A percentile compares a stretch with the other conserved stretches of the same genome.
Evolutionary conservation across 164 flowering plant genomes (phyloP).

Genomic region (Piper betle): DNA sequence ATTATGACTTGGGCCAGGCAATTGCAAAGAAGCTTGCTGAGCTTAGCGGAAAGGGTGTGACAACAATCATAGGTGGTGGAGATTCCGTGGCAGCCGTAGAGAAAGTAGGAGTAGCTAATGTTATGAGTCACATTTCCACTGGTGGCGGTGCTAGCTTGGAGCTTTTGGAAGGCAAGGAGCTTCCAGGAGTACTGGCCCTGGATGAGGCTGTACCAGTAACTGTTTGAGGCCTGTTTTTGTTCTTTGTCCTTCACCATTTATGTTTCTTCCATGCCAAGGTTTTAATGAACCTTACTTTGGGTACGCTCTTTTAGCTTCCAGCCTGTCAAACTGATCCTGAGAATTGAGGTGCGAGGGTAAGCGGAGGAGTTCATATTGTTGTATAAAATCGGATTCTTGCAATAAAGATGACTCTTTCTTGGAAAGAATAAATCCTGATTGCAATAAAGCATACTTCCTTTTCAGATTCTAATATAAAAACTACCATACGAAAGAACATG

Average conservation of each 20-base stretch:
- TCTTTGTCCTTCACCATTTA: constrained; percentile 1
- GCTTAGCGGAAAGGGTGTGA: constrained; percentile 56
- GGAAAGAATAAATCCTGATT: background rate
- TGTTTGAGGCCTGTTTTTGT: constrained; percentile 17
- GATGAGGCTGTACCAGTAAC: constrained; percentile 46
- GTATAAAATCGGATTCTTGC: background rate
- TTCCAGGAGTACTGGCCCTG: constrained; percentile 72
- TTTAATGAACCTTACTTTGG: background rate
- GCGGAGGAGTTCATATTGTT: background rate
- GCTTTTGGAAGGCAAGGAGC: constrained; percentile 65
- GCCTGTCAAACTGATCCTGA: background rate
- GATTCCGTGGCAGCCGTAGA: constrained; percentile 81
- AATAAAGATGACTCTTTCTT: background rate
- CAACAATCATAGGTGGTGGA: constrained; percentile 77
- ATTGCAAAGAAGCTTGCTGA: constrained; percentile 70
- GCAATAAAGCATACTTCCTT: too few species aligned
- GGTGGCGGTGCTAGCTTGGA: constrained; percentile 91
- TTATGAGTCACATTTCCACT: constrained; percentile 82
- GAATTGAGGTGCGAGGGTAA: background rate
- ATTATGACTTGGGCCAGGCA: constrained; percentile 21
- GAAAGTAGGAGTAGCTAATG: constrained; percentile 57
- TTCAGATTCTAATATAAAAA: too few species aligned
- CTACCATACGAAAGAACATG: too few species aligned
- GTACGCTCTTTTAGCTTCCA: background rate
- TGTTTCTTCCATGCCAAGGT: background rate